These are phyloP conservation scores for Leccinum incarnatum DNA, from an alignment of 768 basidiomycete genomes.

Conservation along the genomic window DNA sequence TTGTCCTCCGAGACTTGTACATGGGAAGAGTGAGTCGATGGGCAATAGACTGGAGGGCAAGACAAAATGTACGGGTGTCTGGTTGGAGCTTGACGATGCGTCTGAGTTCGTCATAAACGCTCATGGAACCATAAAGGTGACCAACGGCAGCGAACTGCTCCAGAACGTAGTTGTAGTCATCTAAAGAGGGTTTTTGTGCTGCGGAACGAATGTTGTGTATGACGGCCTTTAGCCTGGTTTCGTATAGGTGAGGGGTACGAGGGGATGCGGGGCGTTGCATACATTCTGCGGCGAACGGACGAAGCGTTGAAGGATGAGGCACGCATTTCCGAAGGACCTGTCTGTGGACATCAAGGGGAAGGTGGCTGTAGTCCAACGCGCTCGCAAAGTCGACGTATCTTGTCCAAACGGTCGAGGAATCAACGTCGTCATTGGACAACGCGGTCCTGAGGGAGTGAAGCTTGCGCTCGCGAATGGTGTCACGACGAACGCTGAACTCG, in stretches of 20 bases:
- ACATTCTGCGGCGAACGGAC: conserved; percentile 41
- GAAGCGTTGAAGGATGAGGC: conserved; percentile 44
- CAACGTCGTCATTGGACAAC: conserved; percentile 31
- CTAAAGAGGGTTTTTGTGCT: conserved; percentile 41
- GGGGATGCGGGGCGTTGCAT: conserved; percentile 38
- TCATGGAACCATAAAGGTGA: conserved; percentile 56
- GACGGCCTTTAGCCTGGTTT: conserved; percentile 63
- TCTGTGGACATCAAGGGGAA: conserved; percentile 69
- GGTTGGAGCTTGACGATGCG: conserved; percentile 43
- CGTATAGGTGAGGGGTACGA: conserved; percentile 51
- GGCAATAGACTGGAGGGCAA: conserved; percentile 68
- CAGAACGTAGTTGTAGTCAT: conserved; percentile 75
- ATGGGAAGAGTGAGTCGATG: conserved; percentile 64
- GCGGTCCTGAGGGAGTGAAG: conserved; percentile 25
- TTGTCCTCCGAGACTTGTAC: conserved; percentile 33
- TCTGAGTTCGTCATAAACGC: conserved; percentile 60
- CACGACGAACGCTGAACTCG: conserved; percentile 6
- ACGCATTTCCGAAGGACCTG: conserved; percentile 67
- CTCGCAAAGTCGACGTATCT: conserved; percentile 58
- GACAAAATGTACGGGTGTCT: conserved; percentile 53
- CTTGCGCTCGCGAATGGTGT: conserved; percentile 24
- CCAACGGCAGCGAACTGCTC: conserved; percentile 75
- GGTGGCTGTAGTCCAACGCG: conserved; percentile 41
- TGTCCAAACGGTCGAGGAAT: conserved; percentile 59
- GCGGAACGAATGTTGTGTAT: conserved; percentile 66